Evolutionary conservation across 2,329 filamentous ascomycete species (phyloP), one percentile per base, ranked within the genome.

Genomic region (Penicillium sp.): DNA sequence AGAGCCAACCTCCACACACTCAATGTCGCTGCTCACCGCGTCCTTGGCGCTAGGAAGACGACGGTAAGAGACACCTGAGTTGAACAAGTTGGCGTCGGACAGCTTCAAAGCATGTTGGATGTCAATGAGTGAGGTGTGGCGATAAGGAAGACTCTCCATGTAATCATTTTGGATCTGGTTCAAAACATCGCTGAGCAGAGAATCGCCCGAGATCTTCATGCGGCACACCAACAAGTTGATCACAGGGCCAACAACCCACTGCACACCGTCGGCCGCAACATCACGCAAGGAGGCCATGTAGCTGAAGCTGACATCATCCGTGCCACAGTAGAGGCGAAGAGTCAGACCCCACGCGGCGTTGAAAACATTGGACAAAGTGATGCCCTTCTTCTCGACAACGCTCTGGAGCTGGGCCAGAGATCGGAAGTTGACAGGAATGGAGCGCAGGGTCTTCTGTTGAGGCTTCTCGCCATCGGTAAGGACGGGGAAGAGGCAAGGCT

Each of bases 341-440:
- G 83, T 81, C 1, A 80, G 75, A 0, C 83, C 71, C 86, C 91
- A 95, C 2, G 84, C 75, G 3, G 87, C 84, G 66, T 95, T 87
- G 2, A 91, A 74, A 0, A 72, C 69, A 49, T 78, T 79, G 2
- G 77, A 72, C 1, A 79, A 47, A 0, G 78, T 80, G 15, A 79
- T 64, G 3, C 72, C 72, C 42, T 70, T 62, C 6, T 62, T 56
- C 33, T 74, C 71, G 52, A 76, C 79, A 8, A 68, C 61, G 0
- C 20, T 46, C 38, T 71, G 71, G 1, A 76, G 60, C 4, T 60
- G 60, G 0, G 44, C 24, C 15, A 72, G 52, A 3, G 58, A 56
- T 6, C 46, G 56, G 27, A 67, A 66, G 5, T 64, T 60, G 18
- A 72, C 55, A 1, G 62, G 58, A 18, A 67, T 56, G 1, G 66